Evolutionary conservation across 768 basidiomycete genomes (phyloP).

Genomic region (Lentinula guzmanii): DNA sequence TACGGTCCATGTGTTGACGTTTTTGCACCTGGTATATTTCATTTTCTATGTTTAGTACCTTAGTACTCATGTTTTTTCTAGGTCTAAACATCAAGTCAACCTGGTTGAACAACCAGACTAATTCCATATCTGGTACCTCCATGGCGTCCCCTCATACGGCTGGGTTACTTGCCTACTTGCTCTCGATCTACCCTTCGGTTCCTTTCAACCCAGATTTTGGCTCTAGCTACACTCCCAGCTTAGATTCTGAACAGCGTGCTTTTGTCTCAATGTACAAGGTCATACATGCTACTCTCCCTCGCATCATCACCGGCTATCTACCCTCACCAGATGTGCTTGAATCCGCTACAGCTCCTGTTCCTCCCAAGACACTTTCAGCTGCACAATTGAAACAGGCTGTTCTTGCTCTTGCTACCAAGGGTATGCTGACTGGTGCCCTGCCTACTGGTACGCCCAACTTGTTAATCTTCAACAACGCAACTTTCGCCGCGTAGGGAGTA

Average conservation of each 20-base stretch:
- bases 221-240: constrained; percentile 26
- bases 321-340: constrained; percentile 46
- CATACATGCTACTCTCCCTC: constrained; percentile 49
- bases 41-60: background rate
- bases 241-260: constrained; percentile 24
- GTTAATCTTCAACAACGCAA: constrained; percentile 80
- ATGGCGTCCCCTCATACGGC: constrained; percentile 95
- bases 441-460: constrained; percentile 57
- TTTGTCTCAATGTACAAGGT: constrained; percentile 45
- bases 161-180: constrained; percentile 86
- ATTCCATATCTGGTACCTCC: constrained; percentile 81
- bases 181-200: constrained; percentile 76
- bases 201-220: constrained; percentile 46
- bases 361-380: constrained; percentile 50
- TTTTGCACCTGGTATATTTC: constrained; percentile 68
- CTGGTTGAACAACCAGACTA: constrained; percentile 54
- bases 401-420: constrained; percentile 49
- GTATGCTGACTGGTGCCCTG: constrained; percentile 37
- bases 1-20: constrained; percentile 86
- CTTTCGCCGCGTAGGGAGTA: constrained; percentile 16
- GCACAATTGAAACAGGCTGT: constrained; percentile 74
- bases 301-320: constrained; percentile 51
- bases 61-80: constrained; percentile 11
- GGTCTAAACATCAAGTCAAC: constrained; percentile 88
- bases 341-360: constrained; percentile 34